Percentiles rank a stretch among this genome's conserved stretches.
Evolutionary conservation across 805 yeast species (phyloP).

Genomic region (Cyberlindnera euphorbiiphila): DNA sequence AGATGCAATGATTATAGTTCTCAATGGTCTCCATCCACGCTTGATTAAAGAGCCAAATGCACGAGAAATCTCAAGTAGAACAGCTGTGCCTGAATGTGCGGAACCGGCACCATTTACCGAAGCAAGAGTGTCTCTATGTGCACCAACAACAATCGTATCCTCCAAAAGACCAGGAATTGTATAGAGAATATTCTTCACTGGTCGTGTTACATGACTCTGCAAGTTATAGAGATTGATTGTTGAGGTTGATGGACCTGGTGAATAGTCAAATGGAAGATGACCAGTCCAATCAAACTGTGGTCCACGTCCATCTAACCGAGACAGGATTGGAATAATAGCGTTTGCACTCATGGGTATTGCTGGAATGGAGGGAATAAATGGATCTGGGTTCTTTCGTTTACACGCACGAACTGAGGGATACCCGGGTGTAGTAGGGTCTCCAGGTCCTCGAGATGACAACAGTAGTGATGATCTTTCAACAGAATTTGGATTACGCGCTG

Average conservation of each 20-base stretch:
- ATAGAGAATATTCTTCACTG: slow-evolving; percentile 46
- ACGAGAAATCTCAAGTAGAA: slow-evolving; percentile 49
- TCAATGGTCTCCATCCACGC: slow-evolving; percentile 65
- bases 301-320: neutral
- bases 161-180: slow-evolving; percentile 56
- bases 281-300: slow-evolving; percentile 32
- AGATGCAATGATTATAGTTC: slow-evolving; percentile 66
- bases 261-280: slow-evolving; percentile 40
- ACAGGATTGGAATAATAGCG: slow-evolving; percentile 29
- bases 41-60: slow-evolving; percentile 42
- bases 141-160: slow-evolving; percentile 53
- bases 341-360: slow-evolving; percentile 46
- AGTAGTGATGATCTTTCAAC: slow-evolving; percentile 62
- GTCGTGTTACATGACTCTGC: slow-evolving; percentile 39
- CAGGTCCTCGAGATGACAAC: slow-evolving; percentile 57
- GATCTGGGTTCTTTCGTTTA: slow-evolving; percentile 38
- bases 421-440: slow-evolving; percentile 79
- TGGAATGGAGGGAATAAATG: slow-evolving; percentile 48
- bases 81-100: slow-evolving; percentile 46
- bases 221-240: slow-evolving; percentile 38
- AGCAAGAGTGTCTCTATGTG: slow-evolving; percentile 50
- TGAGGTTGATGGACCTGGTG: slow-evolving; percentile 41
- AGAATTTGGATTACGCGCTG: slow-evolving; percentile 58
- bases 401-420: slow-evolving; percentile 43
- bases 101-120: slow-evolving; percentile 46